Conservation (phyloP, 805 yeast genomes). For the Zygotorulaspora sp. region DNA sequence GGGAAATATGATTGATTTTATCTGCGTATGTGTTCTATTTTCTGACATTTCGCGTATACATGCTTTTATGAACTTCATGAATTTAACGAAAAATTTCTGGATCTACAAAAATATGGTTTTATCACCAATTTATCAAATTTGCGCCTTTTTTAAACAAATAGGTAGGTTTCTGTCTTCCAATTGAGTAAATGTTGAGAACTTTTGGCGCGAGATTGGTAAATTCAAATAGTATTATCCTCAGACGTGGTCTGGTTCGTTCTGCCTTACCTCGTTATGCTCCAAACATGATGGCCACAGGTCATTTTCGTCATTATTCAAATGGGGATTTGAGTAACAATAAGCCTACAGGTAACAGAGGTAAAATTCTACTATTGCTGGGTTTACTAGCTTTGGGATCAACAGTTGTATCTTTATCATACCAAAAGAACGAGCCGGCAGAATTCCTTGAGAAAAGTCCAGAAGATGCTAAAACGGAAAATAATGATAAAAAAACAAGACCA, state of each 20-base stretch:
- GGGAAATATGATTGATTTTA: no score
- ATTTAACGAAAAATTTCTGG: no score
- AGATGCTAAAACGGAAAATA: not conserved
- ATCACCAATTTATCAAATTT: no score
- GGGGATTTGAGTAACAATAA: constrained; percentile 2
- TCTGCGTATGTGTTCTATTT: not conserved
- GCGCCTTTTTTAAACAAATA: not conserved
- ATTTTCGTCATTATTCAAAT: not conserved
- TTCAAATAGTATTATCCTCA: not conserved
- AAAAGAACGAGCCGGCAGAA: constrained; percentile 42
- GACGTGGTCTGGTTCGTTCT: not conserved
- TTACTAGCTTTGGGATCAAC: constrained; percentile 47
- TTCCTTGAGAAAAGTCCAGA: constrained; percentile 37
- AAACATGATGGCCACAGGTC: no score
- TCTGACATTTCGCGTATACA: not conserved
- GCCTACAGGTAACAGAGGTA: constrained; percentile 27
- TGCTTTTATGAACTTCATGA: no score
- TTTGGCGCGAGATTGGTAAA: constrained; percentile 1
- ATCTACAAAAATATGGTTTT: no score
- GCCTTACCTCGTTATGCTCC: not conserved
- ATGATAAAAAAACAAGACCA: constrained; percentile 19
- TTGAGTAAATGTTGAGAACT: constrained; percentile 2
- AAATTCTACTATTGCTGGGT: constrained; percentile 39
- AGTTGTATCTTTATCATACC: constrained; percentile 40
- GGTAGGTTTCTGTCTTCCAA: no score